Conservation (phyloP, 169 alveolate species). For the Plasmodium gaboni region DNA sequence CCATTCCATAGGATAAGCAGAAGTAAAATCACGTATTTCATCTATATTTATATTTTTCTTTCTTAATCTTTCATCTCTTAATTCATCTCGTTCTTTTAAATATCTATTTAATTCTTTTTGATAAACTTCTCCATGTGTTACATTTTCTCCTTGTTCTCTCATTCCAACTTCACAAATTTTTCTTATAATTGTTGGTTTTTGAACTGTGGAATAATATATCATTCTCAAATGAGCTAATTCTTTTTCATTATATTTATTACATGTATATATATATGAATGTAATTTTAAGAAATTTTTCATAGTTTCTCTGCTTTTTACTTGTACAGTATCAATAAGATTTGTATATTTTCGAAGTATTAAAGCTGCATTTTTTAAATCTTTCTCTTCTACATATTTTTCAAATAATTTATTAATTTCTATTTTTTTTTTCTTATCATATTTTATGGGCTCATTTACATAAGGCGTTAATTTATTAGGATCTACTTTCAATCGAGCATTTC, state of each 20-base stretch:
- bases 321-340: conserved; percentile 46
- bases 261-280: conserved; percentile 80
- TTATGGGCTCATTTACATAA: conserved; percentile 82
- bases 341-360: conserved; percentile 79
- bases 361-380: conserved; percentile 83
- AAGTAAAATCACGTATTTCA: conserved; percentile 83
- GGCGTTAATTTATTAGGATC: conserved; percentile 83
- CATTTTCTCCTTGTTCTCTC: conserved; percentile 81
- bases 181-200: conserved; percentile 78
- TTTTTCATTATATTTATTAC: conserved; percentile 78
- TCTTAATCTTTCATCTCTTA: conserved; percentile 80
- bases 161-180: conserved; percentile 77
- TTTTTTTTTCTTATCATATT: conserved; percentile 81
- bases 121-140: conserved; percentile 83
- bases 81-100: conserved; percentile 73
- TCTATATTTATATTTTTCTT: conserved; percentile 82
- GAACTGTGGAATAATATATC: conserved; percentile 84
- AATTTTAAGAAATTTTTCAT: conserved; percentile 76
- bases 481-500: conserved; percentile 47
- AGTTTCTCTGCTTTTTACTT: conserved; percentile 50
- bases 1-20: conserved; percentile 86
- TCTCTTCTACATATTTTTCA: conserved; percentile 81
- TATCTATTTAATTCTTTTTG: conserved; percentile 79
- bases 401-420: conserved; percentile 77
- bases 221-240: conserved; percentile 77